These are phyloP conservation scores for Lasiodiplodia sp. DNA, from an alignment of 2,329 filamentous ascomycete genomes.

Conservation along the genomic window DNA sequence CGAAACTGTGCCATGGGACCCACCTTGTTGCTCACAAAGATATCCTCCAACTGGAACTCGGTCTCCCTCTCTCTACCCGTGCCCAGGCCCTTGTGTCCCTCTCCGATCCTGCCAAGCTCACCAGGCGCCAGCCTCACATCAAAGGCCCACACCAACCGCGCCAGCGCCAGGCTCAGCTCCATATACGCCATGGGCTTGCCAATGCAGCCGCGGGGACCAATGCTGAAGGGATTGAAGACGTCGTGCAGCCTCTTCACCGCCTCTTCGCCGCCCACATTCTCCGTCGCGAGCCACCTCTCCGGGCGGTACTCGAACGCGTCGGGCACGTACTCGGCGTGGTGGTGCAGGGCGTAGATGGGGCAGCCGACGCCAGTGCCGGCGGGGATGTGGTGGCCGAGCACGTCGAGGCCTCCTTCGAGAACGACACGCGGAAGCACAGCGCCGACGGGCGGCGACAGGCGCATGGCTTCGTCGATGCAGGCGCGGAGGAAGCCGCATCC, in stretches of 20 bases:
- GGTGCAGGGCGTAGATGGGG: conserved; percentile 50
- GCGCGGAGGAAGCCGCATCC: conserved; percentile 47
- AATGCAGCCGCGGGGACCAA: conserved; percentile 75
- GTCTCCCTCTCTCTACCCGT: neutral
- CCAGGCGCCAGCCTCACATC: conserved; percentile 54
- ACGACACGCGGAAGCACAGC: conserved; percentile 48
- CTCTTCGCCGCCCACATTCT: neutral
- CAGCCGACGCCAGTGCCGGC: conserved; percentile 49
- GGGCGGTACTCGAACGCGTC: conserved; percentile 48
- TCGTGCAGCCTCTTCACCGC: neutral
- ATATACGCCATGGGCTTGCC: conserved; percentile 74
- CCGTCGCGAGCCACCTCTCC: conserved; percentile 5
- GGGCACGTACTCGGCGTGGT: conserved; percentile 49
- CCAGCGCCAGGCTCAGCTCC: conserved; percentile 70
- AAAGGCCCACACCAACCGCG: conserved; percentile 67
- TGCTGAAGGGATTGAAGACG: conserved; percentile 73
- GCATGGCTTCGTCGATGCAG: conserved; percentile 52
- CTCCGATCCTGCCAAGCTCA: neutral
- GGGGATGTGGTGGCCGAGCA: conserved; percentile 40
- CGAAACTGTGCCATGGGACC: conserved; percentile 19
- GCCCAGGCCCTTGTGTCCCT: neutral
- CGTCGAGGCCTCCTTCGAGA: conserved; percentile 42
- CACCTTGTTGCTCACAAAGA: conserved; percentile 12
- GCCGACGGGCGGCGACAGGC: conserved; percentile 49
- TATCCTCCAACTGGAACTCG: conserved; percentile 15